Percentiles rank a stretch among this genome's conserved stretches.
Conservation (phyloP, 179 eudicot genomes). For the Vitellaria paradoxa region DNA sequence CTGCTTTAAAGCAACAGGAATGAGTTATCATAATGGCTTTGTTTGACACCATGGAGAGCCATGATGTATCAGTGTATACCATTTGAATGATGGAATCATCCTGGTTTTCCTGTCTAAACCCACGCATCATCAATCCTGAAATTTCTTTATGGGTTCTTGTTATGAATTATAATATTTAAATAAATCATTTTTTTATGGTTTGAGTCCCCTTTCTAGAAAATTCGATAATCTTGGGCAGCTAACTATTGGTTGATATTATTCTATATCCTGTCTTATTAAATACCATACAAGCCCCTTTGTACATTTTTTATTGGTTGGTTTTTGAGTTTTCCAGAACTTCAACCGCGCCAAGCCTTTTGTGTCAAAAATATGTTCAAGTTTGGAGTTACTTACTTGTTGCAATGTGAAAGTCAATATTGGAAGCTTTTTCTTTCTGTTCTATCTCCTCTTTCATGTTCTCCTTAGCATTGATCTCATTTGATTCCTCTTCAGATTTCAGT, state of each 20-base stretch:
- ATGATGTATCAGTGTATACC: not conserved
- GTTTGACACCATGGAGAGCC: not conserved
- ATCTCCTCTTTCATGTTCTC: constrained; percentile 5
- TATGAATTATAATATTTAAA: not conserved
- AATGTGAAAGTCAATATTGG: not conserved
- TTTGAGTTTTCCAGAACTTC: not conserved
- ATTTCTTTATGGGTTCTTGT: not conserved
- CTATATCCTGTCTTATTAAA: not conserved
- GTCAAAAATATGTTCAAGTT: not conserved
- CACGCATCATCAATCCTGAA: not conserved
- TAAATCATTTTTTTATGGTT: no score
- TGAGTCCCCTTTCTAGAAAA: no score
- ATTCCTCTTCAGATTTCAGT: constrained; percentile 1
- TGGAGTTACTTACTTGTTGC: constrained; percentile 4
- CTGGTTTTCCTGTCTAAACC: not conserved
- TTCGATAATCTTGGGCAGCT: no score
- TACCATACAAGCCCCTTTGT: not conserved
- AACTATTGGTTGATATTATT: no score
- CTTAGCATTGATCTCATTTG: not conserved
- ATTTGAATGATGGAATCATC: not conserved
- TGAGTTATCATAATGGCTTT: not conserved
- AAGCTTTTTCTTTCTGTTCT: constrained; percentile 9
- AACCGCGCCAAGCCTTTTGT: not conserved
- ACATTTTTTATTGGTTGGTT: not conserved
- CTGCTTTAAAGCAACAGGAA: not conserved